phyloP scores from a whole-genome alignment of 169 alveolate species.

The Cryptosporidium tyzzeri region DNA sequence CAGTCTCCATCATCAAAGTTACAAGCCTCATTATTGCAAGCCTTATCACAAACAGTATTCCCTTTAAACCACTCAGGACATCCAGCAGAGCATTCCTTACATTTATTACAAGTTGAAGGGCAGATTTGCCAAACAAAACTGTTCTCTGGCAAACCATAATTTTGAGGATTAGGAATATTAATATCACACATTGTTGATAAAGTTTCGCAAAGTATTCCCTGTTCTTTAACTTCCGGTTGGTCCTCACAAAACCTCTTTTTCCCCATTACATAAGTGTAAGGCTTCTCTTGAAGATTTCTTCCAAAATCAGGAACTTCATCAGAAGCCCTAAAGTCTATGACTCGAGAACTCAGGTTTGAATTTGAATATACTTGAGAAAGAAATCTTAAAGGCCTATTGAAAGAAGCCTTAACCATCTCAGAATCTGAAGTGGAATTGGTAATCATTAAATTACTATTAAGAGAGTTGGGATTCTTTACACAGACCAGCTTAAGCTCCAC shows the following conservation, averaged over 20 bases:
- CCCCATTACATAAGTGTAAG: conserved; percentile 46
- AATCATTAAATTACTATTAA: not conserved
- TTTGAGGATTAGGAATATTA: conserved; percentile 50
- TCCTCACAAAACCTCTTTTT: conserved; percentile 56
- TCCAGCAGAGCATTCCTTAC: conserved; percentile 82
- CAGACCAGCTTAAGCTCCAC: conserved; percentile 37
- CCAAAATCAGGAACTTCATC: not conserved
- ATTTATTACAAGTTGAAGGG: conserved; percentile 80
- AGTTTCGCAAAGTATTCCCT: conserved; percentile 45
- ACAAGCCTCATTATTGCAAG: conserved; percentile 81
- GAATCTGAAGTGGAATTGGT: not conserved
- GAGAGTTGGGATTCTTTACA: conserved; percentile 13
- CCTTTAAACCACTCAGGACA: conserved; percentile 81
- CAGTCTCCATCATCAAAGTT: conserved; percentile 82
- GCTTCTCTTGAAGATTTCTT: conserved; percentile 21
- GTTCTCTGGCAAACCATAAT: conserved; percentile 74
- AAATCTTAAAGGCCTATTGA: conserved; percentile 28
- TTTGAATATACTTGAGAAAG: conserved; percentile 10
- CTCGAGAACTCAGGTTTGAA: not conserved
- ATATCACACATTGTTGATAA: conserved; percentile 49
- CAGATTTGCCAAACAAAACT: conserved; percentile 80
- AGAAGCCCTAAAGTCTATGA: not conserved
- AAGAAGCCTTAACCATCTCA: not conserved
- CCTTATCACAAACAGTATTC: conserved; percentile 80
- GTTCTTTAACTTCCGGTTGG: conserved; percentile 53